phyloP scores from a whole-genome alignment of 1,139 yeast species.

The Protomyces pachydermus region DNA sequence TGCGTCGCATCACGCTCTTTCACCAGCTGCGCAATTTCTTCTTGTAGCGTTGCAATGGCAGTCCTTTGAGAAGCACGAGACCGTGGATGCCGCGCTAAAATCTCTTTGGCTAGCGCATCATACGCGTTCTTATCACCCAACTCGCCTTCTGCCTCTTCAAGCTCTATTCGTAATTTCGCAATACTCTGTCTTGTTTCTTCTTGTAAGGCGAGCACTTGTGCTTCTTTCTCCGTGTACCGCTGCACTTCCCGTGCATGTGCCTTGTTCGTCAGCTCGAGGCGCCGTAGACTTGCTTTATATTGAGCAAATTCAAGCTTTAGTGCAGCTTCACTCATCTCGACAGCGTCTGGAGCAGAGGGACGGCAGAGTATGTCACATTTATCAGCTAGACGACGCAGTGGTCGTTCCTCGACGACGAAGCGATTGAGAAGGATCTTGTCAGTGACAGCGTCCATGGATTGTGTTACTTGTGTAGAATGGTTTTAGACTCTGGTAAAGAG shows the following conservation, averaged over 20 bases:
- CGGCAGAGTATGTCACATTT: background rate
- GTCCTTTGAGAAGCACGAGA: background rate
- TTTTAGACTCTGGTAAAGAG: background rate
- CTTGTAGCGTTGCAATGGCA: background rate
- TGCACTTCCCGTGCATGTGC: background rate
- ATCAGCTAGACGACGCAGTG: background rate
- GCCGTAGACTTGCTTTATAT: background rate
- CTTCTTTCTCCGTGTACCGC: background rate
- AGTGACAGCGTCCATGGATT: background rate
- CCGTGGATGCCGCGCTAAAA: background rate
- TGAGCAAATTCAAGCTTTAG: background rate
- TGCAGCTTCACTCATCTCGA: background rate
- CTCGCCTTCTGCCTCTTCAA: background rate
- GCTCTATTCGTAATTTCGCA: background rate
- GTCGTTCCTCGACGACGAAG: background rate
- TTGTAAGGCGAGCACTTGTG: background rate
- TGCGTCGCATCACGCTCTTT: background rate
- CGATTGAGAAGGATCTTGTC: background rate
- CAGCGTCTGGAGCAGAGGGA: background rate
- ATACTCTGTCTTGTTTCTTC: background rate
- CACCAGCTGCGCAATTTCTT: background rate
- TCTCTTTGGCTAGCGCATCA: background rate
- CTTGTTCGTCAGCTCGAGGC: background rate
- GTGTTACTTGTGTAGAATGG: too few relatives aligned
- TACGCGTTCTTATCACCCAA: background rate